These are phyloP conservation scores for Tolypocladium endophyticum DNA, from an alignment of 2,329 filamentous ascomycete genomes.

Conservation along the genomic window DNA sequence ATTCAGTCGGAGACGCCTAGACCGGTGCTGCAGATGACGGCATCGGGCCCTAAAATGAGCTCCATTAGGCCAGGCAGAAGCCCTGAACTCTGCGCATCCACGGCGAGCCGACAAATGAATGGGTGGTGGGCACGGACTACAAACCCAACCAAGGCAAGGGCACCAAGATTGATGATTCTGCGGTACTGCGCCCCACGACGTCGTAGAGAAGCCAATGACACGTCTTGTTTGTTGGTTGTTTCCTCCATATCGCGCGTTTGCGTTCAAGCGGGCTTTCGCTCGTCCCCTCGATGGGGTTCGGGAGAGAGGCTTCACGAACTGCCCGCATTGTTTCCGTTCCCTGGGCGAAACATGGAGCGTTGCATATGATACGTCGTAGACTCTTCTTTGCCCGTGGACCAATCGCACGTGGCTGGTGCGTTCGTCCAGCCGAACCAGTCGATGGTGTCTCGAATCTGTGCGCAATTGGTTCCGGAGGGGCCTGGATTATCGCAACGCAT, in stretches of 20 bases:
- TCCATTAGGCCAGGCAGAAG: background rate
- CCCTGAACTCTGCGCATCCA: background rate
- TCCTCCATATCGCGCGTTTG: background rate
- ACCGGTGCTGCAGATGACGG: background rate
- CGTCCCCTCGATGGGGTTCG: background rate
- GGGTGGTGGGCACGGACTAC: background rate
- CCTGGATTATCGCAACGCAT: background rate
- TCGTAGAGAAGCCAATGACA: background rate
- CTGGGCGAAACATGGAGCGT: background rate
- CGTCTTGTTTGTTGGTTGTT: background rate
- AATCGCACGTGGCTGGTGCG: background rate
- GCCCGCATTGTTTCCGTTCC: background rate
- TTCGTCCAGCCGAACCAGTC: background rate
- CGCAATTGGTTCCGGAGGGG: background rate
- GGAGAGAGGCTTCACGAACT: background rate
- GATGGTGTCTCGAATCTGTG: background rate
- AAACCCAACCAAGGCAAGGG: background rate
- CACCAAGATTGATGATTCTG: background rate
- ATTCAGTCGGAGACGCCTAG: background rate
- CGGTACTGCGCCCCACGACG: background rate
- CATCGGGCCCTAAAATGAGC: background rate
- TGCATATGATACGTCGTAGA: background rate
- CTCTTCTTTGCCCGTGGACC: background rate
- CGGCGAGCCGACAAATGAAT: background rate
- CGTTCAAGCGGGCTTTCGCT: background rate